phyloP scores from a whole-genome alignment of 345 rosid species.

The Camelina laxa region DNA sequence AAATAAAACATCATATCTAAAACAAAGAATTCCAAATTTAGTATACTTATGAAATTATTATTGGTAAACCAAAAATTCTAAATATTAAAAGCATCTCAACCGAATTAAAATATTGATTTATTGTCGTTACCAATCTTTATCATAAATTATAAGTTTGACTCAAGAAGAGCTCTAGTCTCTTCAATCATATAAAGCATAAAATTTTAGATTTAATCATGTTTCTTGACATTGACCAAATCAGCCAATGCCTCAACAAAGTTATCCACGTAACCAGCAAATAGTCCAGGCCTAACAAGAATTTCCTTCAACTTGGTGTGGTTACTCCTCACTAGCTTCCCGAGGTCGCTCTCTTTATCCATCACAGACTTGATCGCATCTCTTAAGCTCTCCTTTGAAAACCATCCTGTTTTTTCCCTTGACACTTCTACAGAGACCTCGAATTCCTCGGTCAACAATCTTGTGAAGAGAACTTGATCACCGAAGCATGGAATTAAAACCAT shows the following conservation, averaged over 20 bases:
- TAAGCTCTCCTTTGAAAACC: background rate
- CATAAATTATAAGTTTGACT: no score
- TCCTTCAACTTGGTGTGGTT: conserved; percentile 44
- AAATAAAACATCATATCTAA: no score
- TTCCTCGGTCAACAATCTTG: background rate
- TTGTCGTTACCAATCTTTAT: no score
- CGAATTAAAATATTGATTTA: no score
- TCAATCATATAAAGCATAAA: no score
- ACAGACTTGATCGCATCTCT: background rate
- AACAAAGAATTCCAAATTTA: no score
- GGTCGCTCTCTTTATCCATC: background rate
- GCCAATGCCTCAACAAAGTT: background rate
- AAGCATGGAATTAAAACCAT: background rate
- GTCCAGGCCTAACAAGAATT: conserved; percentile 10
- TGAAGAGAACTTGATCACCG: background rate
- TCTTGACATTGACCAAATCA: background rate
- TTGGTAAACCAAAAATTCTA: no score
- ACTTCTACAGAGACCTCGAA: background rate
- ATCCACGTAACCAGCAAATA: conserved; percentile 12
- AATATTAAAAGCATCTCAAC: no score
- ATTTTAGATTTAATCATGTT: no score
- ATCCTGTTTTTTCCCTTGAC: background rate
- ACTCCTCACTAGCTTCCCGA: background rate
- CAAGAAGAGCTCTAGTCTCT: no score
- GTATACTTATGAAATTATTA: no score